Percentiles rank a stretch among this genome's conserved stretches.
These are phyloP conservation scores for Fusarium incarnatum DNA, from an alignment of 2,329 filamentous ascomycete species.

Conservation along the genomic window DNA sequence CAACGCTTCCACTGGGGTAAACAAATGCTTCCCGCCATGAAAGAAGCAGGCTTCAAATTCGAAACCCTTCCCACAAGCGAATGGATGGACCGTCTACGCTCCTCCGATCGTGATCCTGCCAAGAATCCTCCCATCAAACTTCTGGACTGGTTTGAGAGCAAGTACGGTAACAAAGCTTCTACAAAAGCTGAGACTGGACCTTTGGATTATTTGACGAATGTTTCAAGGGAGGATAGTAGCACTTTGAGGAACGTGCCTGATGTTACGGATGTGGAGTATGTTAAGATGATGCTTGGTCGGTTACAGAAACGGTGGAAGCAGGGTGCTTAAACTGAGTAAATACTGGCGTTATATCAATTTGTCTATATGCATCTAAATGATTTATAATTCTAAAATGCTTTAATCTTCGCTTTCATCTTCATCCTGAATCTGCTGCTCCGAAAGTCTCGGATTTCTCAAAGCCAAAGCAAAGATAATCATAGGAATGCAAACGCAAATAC, in stretches of 20 bases:
- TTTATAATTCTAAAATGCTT: not conserved
- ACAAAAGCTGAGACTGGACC: slow-evolving; percentile 21
- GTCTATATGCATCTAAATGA: not conserved
- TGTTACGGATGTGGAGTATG: slow-evolving; percentile 31
- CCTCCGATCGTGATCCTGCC: slow-evolving; percentile 57
- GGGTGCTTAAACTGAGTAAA: rapidly evolving
- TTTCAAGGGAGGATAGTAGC: slow-evolving; percentile 32
- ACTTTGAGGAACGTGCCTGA: slow-evolving; percentile 33
- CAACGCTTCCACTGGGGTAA: slow-evolving; percentile 60
- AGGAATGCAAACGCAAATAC: slow-evolving; percentile 59
- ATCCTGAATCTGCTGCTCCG: slow-evolving; percentile 49
- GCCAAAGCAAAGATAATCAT: slow-evolving; percentile 59
- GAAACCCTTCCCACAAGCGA: slow-evolving; percentile 56
- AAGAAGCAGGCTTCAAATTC: slow-evolving; percentile 58
- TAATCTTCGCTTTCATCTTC: slow-evolving; percentile 29
- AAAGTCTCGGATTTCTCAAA: slow-evolving; percentile 59
- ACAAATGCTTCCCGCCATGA: slow-evolving; percentile 62
- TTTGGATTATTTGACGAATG: slow-evolving; percentile 29
- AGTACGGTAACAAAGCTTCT: slow-evolving; percentile 39
- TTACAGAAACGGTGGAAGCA: slow-evolving; percentile 15
- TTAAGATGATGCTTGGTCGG: slow-evolving; percentile 28
- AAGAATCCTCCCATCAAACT: slow-evolving; percentile 65
- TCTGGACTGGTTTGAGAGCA: slow-evolving; percentile 61
- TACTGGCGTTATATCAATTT: not conserved
- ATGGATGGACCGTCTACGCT: slow-evolving; percentile 59